Evolutionary conservation across 768 basidiomycete species (phyloP).

Genomic region (Pisolithus tinctorius): DNA sequence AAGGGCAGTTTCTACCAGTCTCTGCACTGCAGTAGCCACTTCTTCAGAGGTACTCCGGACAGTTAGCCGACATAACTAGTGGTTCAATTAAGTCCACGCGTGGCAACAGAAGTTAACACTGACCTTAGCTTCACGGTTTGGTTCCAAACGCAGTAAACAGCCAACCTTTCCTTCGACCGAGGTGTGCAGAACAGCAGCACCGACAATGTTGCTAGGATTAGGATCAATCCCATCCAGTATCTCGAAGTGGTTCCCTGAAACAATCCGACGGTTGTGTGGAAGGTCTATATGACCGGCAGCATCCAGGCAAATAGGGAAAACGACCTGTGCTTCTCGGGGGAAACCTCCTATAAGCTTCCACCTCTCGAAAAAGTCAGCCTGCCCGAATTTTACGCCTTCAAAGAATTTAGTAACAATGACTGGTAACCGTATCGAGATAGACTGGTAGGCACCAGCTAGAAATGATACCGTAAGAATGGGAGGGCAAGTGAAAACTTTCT

Average conservation of each 20-base stretch:
- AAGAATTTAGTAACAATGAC: conserved; percentile 88
- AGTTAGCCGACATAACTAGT: conserved; percentile 85
- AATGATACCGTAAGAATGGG: conserved; percentile 87
- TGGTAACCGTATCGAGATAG: conserved; percentile 76
- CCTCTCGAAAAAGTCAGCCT: conserved; percentile 89
- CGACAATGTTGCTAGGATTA: conserved; percentile 89
- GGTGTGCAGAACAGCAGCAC: conserved; percentile 94
- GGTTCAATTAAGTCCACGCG: not conserved
- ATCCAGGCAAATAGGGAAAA: conserved; percentile 77
- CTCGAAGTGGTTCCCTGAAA: conserved; percentile 72
- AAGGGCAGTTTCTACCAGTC: conserved; percentile 37
- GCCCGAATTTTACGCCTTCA: conserved; percentile 81
- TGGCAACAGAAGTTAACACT: not conserved
- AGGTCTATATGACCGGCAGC: conserved; percentile 67
- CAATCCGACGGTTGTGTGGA: conserved; percentile 63
- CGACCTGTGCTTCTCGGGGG: conserved; percentile 82
- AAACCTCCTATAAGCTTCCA: conserved; percentile 97
- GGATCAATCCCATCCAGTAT: conserved; percentile 84
- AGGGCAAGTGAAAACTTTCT: conserved; percentile 67
- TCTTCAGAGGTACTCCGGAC: conserved; percentile 92
- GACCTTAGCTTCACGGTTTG: conserved; percentile 94
- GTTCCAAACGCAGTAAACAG: conserved; percentile 87
- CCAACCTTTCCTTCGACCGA: conserved; percentile 92
- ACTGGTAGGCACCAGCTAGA: conserved; percentile 87
- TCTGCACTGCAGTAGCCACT: conserved; percentile 69